Conservation (phyloP, 2,329 filamentous ascomycete genomes). For the Xylariaceae sp. region DNA sequence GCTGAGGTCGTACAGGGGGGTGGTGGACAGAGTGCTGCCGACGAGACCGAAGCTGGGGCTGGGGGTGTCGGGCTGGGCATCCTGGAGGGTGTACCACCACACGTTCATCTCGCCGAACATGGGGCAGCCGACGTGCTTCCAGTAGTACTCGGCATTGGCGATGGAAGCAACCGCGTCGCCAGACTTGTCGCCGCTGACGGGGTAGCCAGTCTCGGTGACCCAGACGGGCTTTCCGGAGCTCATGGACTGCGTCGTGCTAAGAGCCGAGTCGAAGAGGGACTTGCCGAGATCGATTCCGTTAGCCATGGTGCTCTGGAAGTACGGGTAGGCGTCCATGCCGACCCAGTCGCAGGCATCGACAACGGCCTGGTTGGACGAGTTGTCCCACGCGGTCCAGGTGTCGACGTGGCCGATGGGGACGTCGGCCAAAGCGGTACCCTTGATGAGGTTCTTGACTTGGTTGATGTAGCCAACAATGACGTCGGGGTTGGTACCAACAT, state of each 20-base stretch:
- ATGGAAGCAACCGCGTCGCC: constrained; percentile 55
- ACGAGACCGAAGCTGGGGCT: constrained; percentile 66
- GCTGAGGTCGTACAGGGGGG: constrained; percentile 55
- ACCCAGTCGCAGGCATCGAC: constrained; percentile 68
- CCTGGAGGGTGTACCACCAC: constrained; percentile 70
- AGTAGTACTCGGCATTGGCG: constrained; percentile 71
- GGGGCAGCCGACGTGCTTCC: constrained; percentile 69
- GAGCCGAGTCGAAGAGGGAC: constrained; percentile 60
- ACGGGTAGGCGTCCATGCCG: constrained; percentile 79
- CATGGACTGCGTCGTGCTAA: constrained; percentile 50
- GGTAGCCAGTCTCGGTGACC: constrained; percentile 88
- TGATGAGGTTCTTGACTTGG: constrained; percentile 56
- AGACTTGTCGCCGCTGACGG: constrained; percentile 58
- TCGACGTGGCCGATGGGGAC: constrained; percentile 75
- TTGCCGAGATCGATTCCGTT: constrained; percentile 60
- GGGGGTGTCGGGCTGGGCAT: constrained; percentile 50
- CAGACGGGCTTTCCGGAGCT: constrained; percentile 65
- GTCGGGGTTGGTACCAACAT: constrained; percentile 54
- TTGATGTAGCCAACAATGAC: constrained; percentile 63
- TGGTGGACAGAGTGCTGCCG: constrained; percentile 42
- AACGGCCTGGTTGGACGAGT: constrained; percentile 62
- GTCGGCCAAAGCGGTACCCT: constrained; percentile 50
- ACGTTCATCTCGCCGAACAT: constrained; percentile 57
- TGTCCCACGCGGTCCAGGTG: constrained; percentile 76
- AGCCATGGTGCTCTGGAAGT: constrained; percentile 64